phyloP scores from a whole-genome alignment of 345 rosid genomes.

The Acer saccharum region DNA sequence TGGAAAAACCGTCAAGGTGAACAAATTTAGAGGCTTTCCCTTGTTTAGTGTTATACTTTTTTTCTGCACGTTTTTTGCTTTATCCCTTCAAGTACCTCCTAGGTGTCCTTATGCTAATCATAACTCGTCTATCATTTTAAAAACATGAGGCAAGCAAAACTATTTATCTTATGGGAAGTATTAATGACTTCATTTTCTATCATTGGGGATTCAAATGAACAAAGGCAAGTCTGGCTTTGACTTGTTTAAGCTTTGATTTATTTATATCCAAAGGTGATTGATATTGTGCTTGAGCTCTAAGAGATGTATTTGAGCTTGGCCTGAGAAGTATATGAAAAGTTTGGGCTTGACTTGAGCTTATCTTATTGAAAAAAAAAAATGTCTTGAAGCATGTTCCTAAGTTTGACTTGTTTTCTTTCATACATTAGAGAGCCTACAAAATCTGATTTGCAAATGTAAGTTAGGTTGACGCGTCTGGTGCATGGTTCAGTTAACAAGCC shows the following conservation, averaged over 20 bases:
- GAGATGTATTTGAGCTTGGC: too few species aligned
- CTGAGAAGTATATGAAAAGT: too few species aligned
- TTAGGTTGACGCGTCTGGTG: neutral
- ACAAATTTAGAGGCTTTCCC: neutral
- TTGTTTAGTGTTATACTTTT: neutral
- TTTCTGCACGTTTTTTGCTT: neutral
- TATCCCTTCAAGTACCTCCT: neutral
- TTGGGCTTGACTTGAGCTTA: too few species aligned
- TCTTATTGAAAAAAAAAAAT: too few species aligned
- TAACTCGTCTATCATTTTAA: neutral
- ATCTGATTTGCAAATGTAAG: neutral
- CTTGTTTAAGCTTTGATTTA: neutral
- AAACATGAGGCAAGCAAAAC: neutral
- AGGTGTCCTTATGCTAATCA: neutral
- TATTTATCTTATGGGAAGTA: neutral
- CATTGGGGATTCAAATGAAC: neutral
- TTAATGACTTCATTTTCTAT: too few species aligned
- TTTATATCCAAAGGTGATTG: neutral
- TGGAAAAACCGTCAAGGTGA: constrained; percentile 91
- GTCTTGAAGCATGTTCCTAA: neutral
- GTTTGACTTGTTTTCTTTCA: neutral
- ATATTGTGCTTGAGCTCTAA: neutral
- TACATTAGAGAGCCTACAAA: neutral
- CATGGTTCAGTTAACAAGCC: too few species aligned
- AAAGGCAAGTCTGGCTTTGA: neutral